Base-by-base conservation (phyloP, 345 rosid species). In the Pistacia integerrima region DNA sequence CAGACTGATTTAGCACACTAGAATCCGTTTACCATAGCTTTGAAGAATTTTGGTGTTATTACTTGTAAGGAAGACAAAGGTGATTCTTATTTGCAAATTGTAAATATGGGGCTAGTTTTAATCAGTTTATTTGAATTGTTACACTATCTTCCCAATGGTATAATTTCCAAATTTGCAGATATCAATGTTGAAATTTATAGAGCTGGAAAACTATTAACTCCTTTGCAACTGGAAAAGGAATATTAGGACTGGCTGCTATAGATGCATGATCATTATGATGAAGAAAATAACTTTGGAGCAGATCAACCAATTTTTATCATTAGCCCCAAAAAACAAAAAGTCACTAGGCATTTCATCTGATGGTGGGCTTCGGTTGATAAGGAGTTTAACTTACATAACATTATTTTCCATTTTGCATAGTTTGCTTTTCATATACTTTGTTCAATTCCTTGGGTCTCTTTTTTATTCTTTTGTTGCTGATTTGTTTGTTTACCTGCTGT, bases 1-100 rank as follows among this genome's bases (percentile, higher is more conserved):
- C 88, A 93, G 97, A 91, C 93, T 10, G 91, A 88, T 81, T 85
- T 93, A 57, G 90, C 93, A 2, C 88, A 79, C 66, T 86, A 86
- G 41, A 88, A 77, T 76, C 84, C 84, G 49, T 93, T 85, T 56
- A 78, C 97, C 8, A 66, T 49, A 64, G 89, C 93, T 77, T 85
- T 93, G 70, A 88, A 76, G 83, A 87, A 82, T 78, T 84, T 89
- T 49, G 90, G 94, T 56, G 62, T 64, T 71, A 87, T 76, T 81
- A 55, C 46, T 35, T 58, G 13, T 5, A 88, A 85, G 57, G 87
- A 85, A 67, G 86, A 80, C 57, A 82, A 85, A 85, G 97, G 90
- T 88, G 74, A 14, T 46, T n/a, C 69, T 22, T 74, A 6, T 41
- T 35, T 44, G 25, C 41, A 36, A 35, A 6, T 61, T 55, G 4